phyloP scores from a whole-genome alignment of 345 rosid genomes.

The Raphanus raphanistrum region DNA sequence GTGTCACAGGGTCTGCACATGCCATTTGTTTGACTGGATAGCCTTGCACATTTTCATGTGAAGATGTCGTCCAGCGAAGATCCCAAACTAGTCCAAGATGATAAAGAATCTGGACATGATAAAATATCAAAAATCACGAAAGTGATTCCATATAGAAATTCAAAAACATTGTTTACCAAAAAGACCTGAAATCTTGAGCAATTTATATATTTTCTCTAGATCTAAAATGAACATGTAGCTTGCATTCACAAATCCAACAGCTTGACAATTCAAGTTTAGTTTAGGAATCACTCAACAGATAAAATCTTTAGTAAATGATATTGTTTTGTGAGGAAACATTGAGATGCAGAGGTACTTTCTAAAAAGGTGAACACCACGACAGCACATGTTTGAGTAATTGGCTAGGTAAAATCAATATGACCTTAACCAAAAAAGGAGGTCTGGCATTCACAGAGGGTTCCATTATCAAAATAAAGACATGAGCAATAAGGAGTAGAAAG shows the following conservation, averaged over 20 bases:
- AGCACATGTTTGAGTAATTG: constrained; percentile 6
- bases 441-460: background rate
- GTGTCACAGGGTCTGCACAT: constrained; percentile 56
- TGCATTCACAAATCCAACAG: constrained; percentile 7
- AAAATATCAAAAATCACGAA: constrained; percentile 16
- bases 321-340: background rate
- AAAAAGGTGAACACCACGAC: constrained; percentile 7
- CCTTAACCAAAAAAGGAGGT: constrained; percentile 4
- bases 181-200: background rate
- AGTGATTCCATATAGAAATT: background rate
- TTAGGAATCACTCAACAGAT: background rate
- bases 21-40: constrained; percentile 45
- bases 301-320: constrained; percentile 6
- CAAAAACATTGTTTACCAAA: constrained; percentile 11
- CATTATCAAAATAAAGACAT: constrained; percentile 4
- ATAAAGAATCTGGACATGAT: constrained; percentile 66
- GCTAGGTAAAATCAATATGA: constrained; percentile 5
- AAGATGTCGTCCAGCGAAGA: constrained; percentile 67
- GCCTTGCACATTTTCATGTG: constrained; percentile 40
- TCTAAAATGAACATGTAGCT: constrained; percentile 11
- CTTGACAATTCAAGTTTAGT: constrained; percentile 9
- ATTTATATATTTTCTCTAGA: constrained; percentile 2
- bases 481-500: background rate
- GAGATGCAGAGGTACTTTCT: background rate
- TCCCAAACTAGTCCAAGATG: constrained; percentile 91